Percentiles rank a stretch among this genome's conserved stretches.
Evolutionary conservation across 2,329 filamentous ascomycete species (phyloP).

Genomic region (Erysiphe pulchra): DNA sequence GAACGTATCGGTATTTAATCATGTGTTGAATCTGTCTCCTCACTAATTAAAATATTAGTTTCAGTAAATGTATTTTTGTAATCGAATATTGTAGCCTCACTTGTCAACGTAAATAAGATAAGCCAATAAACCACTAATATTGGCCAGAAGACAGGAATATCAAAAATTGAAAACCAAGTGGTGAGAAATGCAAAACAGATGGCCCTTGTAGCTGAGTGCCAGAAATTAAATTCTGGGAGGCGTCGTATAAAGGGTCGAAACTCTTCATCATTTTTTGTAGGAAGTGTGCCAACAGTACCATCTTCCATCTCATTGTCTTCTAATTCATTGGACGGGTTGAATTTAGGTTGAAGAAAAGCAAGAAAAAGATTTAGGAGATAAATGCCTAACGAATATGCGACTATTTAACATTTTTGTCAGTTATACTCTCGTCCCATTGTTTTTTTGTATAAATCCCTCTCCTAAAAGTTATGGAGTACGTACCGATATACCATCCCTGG

Average conservation of each 20-base stretch:
- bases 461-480: conserved; percentile 4
- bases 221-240: conserved; percentile 98
- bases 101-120: conserved; percentile 85
- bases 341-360: conserved; percentile 93
- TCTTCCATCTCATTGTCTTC: conserved; percentile 93
- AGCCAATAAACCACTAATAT: conserved; percentile 97
- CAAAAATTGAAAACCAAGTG: conserved; percentile 84
- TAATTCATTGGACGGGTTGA: conserved; percentile 81
- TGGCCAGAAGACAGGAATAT: conserved; percentile 97
- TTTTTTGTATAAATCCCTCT: too few relatives aligned
- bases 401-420: conserved; percentile 18
- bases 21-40: conserved; percentile 98
- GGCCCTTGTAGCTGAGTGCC: conserved; percentile 83
- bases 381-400: conserved; percentile 92
- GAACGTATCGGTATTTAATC: conserved; percentile 98
- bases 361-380: conserved; percentile 98
- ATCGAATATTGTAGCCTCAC: conserved; percentile 25
- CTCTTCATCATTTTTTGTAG: conserved; percentile 90
- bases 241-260: conserved; percentile 92
- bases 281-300: conserved; percentile 54
- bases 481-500: conserved; percentile 98
- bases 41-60: conserved; percentile 28
- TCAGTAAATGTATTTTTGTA: too few relatives aligned
- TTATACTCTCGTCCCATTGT: too few relatives aligned
- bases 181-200: conserved; percentile 62